A percentile compares a stretch with the other conserved stretches of the same genome.
Evolutionary conservation across 768 basidiomycete genomes (phyloP).

Genomic region (Kwoniella dejecticola): DNA sequence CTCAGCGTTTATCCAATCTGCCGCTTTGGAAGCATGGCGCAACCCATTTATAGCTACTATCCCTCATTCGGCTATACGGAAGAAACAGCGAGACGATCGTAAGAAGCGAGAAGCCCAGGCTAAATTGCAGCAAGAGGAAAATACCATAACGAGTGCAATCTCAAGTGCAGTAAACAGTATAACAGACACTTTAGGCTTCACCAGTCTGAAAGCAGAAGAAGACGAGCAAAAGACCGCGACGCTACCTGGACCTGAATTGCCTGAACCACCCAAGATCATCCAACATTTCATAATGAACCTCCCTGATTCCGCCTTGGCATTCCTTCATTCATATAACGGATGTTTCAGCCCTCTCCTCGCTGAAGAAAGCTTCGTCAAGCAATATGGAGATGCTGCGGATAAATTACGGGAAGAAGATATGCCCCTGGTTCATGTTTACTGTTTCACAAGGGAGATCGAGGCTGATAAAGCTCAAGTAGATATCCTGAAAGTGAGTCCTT

Average conservation of each 20-base stretch:
- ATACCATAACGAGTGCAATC: neutral
- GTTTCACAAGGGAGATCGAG: constrained; percentile 86
- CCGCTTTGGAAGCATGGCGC: constrained; percentile 62
- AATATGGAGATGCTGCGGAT: constrained; percentile 57
- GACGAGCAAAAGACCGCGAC: neutral
- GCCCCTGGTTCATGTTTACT: constrained; percentile 94
- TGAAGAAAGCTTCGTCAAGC: constrained; percentile 55
- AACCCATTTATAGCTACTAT: constrained; percentile 66
- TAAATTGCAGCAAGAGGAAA: neutral
- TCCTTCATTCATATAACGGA: constrained; percentile 85
- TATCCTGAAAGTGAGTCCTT: constrained; percentile 70
- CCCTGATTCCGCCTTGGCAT: constrained; percentile 84
- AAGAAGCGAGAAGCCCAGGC: constrained; percentile 10
- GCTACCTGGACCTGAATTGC: neutral
- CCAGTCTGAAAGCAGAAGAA: neutral
- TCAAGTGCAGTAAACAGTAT: neutral
- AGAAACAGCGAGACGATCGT: constrained; percentile 56
- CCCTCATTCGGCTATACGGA: constrained; percentile 56
- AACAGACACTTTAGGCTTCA: neutral
- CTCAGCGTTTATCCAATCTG: constrained; percentile 73
- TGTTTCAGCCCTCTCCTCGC: constrained; percentile 60
- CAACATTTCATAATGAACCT: constrained; percentile 97
- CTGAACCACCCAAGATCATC: constrained; percentile 59
- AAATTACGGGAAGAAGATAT: constrained; percentile 58
- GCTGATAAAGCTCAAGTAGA: constrained; percentile 69